Evolutionary conservation across 768 basidiomycete species (phyloP).

Genomic region (Leccinum imitatum): DNA sequence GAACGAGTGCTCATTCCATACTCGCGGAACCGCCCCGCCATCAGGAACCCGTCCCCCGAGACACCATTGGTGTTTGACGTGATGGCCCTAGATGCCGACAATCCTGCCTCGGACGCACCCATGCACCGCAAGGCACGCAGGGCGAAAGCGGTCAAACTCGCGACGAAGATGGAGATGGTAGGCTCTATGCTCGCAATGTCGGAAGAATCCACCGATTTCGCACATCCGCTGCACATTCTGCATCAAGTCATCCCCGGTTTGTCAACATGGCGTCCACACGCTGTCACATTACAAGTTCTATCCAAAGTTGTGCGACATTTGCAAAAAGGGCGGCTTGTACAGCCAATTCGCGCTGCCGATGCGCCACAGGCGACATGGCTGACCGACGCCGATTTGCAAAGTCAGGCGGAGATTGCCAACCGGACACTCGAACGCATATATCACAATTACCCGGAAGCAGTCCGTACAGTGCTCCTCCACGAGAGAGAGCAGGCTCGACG

Average conservation of each 20-base stretch:
- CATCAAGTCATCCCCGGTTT: slow-evolving; percentile 63
- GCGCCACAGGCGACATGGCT: slow-evolving; percentile 22
- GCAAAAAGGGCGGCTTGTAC: slow-evolving; percentile 47
- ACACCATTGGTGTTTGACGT: slow-evolving; percentile 43
- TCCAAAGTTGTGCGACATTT: slow-evolving; percentile 48
- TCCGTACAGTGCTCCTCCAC: slow-evolving; percentile 34
- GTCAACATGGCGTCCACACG: slow-evolving; percentile 67
- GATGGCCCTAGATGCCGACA: slow-evolving; percentile 23
- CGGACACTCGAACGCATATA: slow-evolving; percentile 47
- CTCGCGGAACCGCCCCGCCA: slow-evolving; percentile 33
- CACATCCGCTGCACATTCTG: slow-evolving; percentile 58
- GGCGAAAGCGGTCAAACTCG: slow-evolving; percentile 20
- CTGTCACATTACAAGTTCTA: slow-evolving; percentile 46
- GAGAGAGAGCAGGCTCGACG: slow-evolving; percentile 33
- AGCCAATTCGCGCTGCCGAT: slow-evolving; percentile 35
- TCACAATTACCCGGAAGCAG: slow-evolving; percentile 49
- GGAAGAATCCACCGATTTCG: slow-evolving; percentile 44
- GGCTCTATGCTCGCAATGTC: slow-evolving; percentile 12
- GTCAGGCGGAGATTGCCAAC: slow-evolving; percentile 34
- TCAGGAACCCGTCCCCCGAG: slow-evolving; percentile 33
- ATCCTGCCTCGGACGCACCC: slow-evolving; percentile 30
- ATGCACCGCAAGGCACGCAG: slow-evolving; percentile 30
- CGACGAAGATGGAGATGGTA: slow-evolving; percentile 15
- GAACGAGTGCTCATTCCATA: slow-evolving; percentile 74
- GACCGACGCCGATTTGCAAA: slow-evolving; percentile 24